These are phyloP conservation scores for Suillus paluster DNA, from an alignment of 768 basidiomycete species.

Conservation along the genomic window DNA sequence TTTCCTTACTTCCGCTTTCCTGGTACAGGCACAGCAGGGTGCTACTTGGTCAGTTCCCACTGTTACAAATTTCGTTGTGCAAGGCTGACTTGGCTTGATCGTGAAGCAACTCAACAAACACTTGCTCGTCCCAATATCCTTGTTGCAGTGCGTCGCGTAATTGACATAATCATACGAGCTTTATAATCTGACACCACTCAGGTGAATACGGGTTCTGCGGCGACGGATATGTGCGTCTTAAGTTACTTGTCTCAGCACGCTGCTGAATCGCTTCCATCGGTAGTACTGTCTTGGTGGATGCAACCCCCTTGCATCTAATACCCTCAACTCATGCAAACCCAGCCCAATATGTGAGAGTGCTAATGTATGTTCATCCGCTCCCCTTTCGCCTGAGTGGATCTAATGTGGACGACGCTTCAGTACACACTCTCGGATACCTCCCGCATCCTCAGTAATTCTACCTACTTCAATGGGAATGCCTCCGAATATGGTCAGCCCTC, in stretches of 20 bases:
- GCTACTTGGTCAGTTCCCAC: conserved; percentile 29
- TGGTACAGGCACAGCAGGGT: conserved; percentile 25
- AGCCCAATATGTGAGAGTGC: conserved; percentile 71
- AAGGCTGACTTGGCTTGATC: conserved; percentile 4
- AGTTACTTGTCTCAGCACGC: neutral
- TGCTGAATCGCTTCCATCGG: conserved; percentile 12
- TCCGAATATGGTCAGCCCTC: conserved; percentile 58
- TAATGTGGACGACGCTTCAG: conserved; percentile 41
- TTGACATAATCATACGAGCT: conserved; percentile 1
- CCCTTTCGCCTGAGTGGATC: neutral
- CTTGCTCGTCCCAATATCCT: conserved; percentile 41
- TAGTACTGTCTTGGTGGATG: conserved; percentile 90
- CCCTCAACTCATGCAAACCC: conserved; percentile 68
- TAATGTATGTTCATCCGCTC: conserved; percentile 45
- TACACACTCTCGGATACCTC: conserved; percentile 67
- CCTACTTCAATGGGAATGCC: conserved; percentile 75
- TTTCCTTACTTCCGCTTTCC: conserved; percentile 23
- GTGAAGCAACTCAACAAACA: conserved; percentile 41
- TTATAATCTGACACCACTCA: conserved; percentile 17
- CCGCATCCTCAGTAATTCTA: conserved; percentile 66
- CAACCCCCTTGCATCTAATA: conserved; percentile 72
- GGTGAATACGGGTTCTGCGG: conserved; percentile 64
- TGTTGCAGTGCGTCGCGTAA: conserved; percentile 47
- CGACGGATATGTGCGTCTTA: conserved; percentile 38
- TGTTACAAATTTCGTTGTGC: neutral